Conservation (phyloP, 495 filamentous ascomycete genomes). For the Amniculicola lignicola region DNA sequence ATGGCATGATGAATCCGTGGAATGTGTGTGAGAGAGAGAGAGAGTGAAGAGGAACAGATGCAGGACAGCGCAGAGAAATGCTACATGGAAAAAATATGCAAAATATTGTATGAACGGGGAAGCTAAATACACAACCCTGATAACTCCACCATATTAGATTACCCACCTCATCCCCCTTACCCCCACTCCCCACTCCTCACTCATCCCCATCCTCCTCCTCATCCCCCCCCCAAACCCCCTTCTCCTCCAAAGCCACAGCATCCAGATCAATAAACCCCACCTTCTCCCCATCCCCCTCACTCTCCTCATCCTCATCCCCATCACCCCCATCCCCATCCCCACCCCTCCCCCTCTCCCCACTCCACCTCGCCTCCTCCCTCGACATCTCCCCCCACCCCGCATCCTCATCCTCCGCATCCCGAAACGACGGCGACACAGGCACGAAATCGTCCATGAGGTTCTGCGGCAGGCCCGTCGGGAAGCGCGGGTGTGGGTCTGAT, state of each 20-base stretch:
- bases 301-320: conserved; percentile 3
- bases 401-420: conserved; percentile 12
- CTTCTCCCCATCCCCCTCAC: neutral
- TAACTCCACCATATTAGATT: too few relatives aligned
- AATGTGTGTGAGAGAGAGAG: too few relatives aligned
- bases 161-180: too few relatives aligned
- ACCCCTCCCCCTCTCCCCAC: neutral
- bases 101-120: too few relatives aligned
- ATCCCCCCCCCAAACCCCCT: conserved; percentile 29
- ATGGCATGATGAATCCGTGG: too few relatives aligned
- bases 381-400: conserved; percentile 28
- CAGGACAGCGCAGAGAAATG: too few relatives aligned
- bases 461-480: conserved; percentile 13
- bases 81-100: too few relatives aligned
- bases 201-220: neutral
- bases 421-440: conserved; percentile 20
- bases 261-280: conserved; percentile 25
- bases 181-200: neutral
- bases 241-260: conserved; percentile 26
- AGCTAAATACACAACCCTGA: too few relatives aligned
- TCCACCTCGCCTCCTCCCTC: conserved; percentile 18
- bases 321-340: neutral
- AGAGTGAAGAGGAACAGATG: too few relatives aligned
- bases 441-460: conserved; percentile 27
- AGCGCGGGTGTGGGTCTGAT: neutral